phyloP scores from a whole-genome alignment of 768 basidiomycete species.

The Mycena vitilis region DNA sequence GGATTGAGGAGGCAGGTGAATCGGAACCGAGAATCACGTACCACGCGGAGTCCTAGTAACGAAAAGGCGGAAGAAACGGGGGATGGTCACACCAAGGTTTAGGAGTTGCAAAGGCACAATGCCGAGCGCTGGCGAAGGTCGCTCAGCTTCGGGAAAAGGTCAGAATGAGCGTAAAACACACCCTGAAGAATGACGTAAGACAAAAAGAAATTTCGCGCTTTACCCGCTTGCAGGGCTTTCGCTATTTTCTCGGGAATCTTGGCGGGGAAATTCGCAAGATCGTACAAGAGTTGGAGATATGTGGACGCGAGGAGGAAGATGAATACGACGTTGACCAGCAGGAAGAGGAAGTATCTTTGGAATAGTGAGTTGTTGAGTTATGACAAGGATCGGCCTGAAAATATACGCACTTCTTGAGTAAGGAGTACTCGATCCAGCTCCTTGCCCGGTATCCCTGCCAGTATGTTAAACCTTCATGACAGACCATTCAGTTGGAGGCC shows the following conservation, averaged over 20 bases:
- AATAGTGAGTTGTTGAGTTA: not conserved
- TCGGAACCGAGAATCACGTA: slow-evolving; percentile 43
- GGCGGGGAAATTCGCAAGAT: slow-evolving; percentile 92
- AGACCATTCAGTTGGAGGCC: slow-evolving; percentile 20
- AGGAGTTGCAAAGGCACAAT: slow-evolving; percentile 97
- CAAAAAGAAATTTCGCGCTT: slow-evolving; percentile 86
- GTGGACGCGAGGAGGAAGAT: slow-evolving; percentile 94
- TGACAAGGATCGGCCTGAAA: slow-evolving; percentile 22
- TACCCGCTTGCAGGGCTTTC: slow-evolving; percentile 79
- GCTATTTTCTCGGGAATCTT: slow-evolving; percentile 96
- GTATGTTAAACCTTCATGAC: slow-evolving; percentile 74
- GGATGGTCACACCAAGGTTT: slow-evolving; percentile 90
- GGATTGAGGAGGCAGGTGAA: slow-evolving; percentile 5
- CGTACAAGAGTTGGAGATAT: slow-evolving; percentile 90
- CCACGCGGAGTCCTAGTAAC: slow-evolving; percentile 92
- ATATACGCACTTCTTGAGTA: slow-evolving; percentile 84
- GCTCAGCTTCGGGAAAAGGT: slow-evolving; percentile 20
- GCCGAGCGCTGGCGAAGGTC: slow-evolving; percentile 70
- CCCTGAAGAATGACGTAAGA: slow-evolving; percentile 90
- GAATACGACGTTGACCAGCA: slow-evolving; percentile 92
- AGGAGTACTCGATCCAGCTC: slow-evolving; percentile 93
- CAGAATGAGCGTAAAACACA: slow-evolving; percentile 36
- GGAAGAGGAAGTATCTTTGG: slow-evolving; percentile 90
- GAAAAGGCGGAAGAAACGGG: slow-evolving; percentile 80
- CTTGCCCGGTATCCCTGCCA: slow-evolving; percentile 91